Percentiles rank a stretch among this genome's conserved stretches.
Evolutionary conservation across 2,329 filamentous ascomycete genomes (phyloP).

Genomic region (Pyrenochaeta sp.): DNA sequence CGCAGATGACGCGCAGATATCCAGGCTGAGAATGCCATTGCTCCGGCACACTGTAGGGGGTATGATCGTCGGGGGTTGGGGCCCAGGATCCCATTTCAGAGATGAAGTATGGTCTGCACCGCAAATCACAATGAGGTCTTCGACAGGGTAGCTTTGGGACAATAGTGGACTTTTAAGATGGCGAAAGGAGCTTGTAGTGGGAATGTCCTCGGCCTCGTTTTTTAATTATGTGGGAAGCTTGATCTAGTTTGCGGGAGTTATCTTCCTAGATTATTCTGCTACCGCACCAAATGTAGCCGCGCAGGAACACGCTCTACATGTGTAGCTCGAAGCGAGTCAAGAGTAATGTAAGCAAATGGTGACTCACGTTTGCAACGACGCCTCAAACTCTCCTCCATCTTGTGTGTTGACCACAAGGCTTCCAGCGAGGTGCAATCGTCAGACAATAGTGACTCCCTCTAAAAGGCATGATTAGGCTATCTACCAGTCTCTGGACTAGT

Average conservation of each 20-base stretch:
- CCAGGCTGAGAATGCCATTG: conserved; percentile 14
- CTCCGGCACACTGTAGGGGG: background rate
- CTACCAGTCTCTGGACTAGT: background rate
- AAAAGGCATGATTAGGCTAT: background rate
- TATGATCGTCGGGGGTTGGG: background rate
- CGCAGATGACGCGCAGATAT: conserved; percentile 38
- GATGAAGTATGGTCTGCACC: background rate
- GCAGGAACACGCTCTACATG: background rate
- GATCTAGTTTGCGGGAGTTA: background rate
- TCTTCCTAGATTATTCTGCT: background rate
- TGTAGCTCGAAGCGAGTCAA: background rate
- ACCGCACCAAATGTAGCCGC: background rate
- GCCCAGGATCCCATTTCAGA: background rate
- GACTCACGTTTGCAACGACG: background rate
- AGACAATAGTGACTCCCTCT: background rate
- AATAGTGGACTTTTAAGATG: no score
- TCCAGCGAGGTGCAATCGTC: background rate
- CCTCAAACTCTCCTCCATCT: background rate
- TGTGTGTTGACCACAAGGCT: background rate
- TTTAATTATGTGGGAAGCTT: background rate
- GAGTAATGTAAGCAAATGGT: background rate
- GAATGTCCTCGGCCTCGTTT: background rate
- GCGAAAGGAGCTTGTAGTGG: no score
- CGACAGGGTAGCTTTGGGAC: no score
- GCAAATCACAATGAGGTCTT: no score